These are phyloP conservation scores for Ceratocystis ficicola DNA, from an alignment of 2,329 filamentous ascomycete genomes.

Conservation along the genomic window DNA sequence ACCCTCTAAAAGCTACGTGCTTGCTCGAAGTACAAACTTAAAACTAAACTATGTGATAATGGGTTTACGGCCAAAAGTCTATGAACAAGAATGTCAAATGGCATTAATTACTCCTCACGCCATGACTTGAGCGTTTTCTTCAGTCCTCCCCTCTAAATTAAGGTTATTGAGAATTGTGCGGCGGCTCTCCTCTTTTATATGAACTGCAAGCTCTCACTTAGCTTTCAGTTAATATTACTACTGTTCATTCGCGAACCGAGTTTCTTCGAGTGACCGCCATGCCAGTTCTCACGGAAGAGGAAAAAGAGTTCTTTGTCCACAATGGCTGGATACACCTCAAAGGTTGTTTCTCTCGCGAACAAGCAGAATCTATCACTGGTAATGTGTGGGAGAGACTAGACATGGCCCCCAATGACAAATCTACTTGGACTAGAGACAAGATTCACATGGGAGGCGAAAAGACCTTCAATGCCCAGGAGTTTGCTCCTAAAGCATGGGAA, in stretches of 20 bases:
- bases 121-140: not conserved
- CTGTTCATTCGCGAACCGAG: not conserved
- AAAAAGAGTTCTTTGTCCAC: conserved; percentile 33
- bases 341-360: conserved; percentile 31
- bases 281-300: conserved; percentile 29
- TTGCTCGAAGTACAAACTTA: not conserved
- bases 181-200: no score
- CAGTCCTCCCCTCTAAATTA: no score
- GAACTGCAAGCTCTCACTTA: not conserved
- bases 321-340: conserved; percentile 31
- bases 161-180: no score
- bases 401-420: conserved; percentile 50
- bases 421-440: conserved; percentile 50
- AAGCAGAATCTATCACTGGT: conserved; percentile 29
- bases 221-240: not conserved
- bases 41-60: not conserved
- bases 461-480: conserved; percentile 40
- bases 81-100: not conserved
- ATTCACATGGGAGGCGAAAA: conserved; percentile 53
- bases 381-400: conserved; percentile 54
- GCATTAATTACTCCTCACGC: not conserved
- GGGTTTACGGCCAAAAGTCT: conserved; percentile 10
- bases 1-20: not conserved
- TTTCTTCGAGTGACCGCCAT: not conserved
- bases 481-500: conserved; percentile 54